A percentile compares a stretch with the other conserved stretches of the same genome.
phyloP scores from a whole-genome alignment of 2,329 filamentous ascomycete genomes.

The Escovopsis sp. region DNA sequence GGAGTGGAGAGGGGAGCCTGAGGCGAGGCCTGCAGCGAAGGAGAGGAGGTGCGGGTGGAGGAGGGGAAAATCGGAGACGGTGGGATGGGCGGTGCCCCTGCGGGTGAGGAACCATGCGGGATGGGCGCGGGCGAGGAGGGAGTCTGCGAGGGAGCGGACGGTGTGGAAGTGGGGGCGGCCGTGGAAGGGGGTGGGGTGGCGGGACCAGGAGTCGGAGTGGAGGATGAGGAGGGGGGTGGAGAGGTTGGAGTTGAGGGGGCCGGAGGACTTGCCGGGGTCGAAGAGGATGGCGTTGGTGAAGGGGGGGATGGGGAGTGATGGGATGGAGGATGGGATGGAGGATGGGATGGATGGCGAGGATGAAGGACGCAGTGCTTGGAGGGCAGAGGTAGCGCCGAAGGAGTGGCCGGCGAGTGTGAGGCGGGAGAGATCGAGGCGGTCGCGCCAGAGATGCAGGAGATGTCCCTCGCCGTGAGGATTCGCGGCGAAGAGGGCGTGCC shows the following conservation, averaged over 20 bases:
- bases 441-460: slow-evolving; percentile 32
- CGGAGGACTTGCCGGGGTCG: slow-evolving; percentile 50
- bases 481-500: slow-evolving; percentile 15
- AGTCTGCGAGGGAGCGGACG: slow-evolving; percentile 38
- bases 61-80: slow-evolving; percentile 50
- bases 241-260: slow-evolving; percentile 43
- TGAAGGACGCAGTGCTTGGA: slow-evolving; percentile 36
- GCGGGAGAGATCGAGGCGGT: slow-evolving; percentile 35
- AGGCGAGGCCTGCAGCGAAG: slow-evolving; percentile 46
- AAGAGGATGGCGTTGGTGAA: slow-evolving; percentile 40
- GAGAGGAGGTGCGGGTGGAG: slow-evolving; percentile 45
- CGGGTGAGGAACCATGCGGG: slow-evolving; percentile 39
- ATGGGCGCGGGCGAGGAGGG: slow-evolving; percentile 27
- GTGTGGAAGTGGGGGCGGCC: slow-evolving; percentile 49
- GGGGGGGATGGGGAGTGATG: slow-evolving; percentile 14
- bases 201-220: slow-evolving; percentile 50
- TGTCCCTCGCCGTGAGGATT: slow-evolving; percentile 34
- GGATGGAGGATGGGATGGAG: no score
- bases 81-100: slow-evolving; percentile 42
- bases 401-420: slow-evolving; percentile 48
- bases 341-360: no score
- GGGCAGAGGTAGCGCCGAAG: slow-evolving; percentile 48
- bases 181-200: slow-evolving; percentile 38
- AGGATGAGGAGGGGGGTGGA: slow-evolving; percentile 43
- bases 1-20: slow-evolving; percentile 44